Conservation (phyloP, 352 stramenopile genomes). For the Plasmopara viticola region DNA sequence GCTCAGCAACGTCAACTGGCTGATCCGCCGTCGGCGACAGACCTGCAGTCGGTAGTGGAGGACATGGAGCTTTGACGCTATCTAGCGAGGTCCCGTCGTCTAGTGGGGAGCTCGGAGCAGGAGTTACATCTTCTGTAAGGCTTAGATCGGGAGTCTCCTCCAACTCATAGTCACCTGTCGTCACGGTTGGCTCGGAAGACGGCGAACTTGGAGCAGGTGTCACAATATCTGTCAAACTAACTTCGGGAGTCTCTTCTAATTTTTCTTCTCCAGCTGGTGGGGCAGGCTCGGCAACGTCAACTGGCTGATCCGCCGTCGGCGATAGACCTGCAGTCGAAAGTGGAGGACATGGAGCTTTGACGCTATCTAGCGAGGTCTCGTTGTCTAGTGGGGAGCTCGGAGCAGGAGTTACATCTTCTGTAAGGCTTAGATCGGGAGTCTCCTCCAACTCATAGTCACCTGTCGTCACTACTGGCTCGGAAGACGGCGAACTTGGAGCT, state of each 20-base stretch:
- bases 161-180: slow-evolving; percentile 1
- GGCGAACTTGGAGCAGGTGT: too few species aligned
- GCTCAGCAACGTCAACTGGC: neutral
- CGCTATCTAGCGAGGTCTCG: slow-evolving; percentile 7
- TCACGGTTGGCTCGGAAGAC: neutral
- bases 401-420: slow-evolving; percentile 17
- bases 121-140: slow-evolving; percentile 14
- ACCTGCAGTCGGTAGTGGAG: slow-evolving; percentile 12
- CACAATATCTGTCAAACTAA: too few species aligned
- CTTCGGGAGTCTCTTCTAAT: too few species aligned
- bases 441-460: slow-evolving; percentile 2
- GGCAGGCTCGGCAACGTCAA: neutral
- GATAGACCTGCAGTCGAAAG: slow-evolving; percentile 15
- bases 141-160: slow-evolving; percentile 6
- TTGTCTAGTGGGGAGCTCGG: slow-evolving; percentile 11
- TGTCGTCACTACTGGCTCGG: neutral
- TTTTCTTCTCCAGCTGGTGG: neutral
- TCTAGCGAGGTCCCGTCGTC: slow-evolving; percentile 6
- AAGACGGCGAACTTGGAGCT: neutral
- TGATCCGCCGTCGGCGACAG: slow-evolving; percentile 6
- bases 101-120: slow-evolving; percentile 13
- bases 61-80: slow-evolving; percentile 17
- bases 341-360: slow-evolving; percentile 16
- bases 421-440: slow-evolving; percentile 3
- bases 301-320: neutral